Evolutionary conservation across 2,329 filamentous ascomycete species (phyloP), one percentile per base, ranked within the genome.

Genomic region (Lecanicillium sp.): DNA sequence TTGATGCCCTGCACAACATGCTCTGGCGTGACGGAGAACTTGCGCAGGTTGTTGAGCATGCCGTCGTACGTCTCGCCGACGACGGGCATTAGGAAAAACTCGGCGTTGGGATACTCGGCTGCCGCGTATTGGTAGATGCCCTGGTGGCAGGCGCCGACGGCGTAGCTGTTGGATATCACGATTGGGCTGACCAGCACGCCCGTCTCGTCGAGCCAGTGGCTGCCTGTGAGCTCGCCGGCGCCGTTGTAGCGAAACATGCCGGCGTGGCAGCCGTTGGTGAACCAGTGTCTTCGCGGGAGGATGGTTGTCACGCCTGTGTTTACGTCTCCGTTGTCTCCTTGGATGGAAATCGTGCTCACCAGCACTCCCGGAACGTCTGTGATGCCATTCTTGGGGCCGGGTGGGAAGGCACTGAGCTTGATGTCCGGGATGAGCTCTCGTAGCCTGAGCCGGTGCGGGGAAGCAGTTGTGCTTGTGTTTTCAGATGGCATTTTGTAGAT

Each of bases 31-130:
- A 80, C 65, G 1, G 64, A 63, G 36, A 79, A 73, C 8, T 66
- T 63, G n/a, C 63, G 58, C 3, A 78, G 56, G 46, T 80, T 71
- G 48, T 73, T 78, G 14, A 80, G 47, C 41, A 65, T 68, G 14
- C 75, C 75, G 47, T 80, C 75, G 35, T 73, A 78, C 0, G 76
- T 80, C 56, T 80, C 75, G 0, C 62, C 73, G 0, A 81, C 71
- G 3, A 80, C 67, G 0, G 76, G 76, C 2, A 70, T 44, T 9
- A 76, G 52, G 45, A 75, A 75, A 67, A 68, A 75, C 41, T 71
- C 67, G 4, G 67, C 60, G 1, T 44, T 46, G 2, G 38, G 4
- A n/a, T 63, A 55, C 0, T 57, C 59, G 6, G 64, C 63, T 8
- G 55, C 51, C 5, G 65, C 65, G 45, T 74, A 67, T 51, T 77